Conservation (phyloP, 2,329 filamentous ascomycete species). For the Colletotrichum musicola region DNA sequence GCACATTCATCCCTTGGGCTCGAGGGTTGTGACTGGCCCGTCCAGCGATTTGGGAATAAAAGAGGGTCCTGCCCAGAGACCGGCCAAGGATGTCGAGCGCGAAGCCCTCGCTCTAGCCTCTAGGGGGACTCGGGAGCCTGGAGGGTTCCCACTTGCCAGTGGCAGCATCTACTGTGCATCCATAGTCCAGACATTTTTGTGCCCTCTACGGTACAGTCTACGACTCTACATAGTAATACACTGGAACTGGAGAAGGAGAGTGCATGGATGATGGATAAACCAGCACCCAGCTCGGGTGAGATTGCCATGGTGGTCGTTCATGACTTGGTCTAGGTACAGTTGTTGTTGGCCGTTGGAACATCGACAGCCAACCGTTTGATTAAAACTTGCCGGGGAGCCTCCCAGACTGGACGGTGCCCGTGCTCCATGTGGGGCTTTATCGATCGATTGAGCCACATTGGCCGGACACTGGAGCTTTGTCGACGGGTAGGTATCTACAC, state of each 20-base stretch:
- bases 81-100: slow-evolving; percentile 21
- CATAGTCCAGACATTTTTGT: too few relatives aligned
- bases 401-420: slow-evolving; percentile 31
- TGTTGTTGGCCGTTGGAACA: slow-evolving; percentile 19
- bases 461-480: neutral
- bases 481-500: too few relatives aligned
- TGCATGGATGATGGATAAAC: neutral
- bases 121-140: neutral
- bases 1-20: slow-evolving; percentile 24
- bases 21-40: slow-evolving; percentile 26
- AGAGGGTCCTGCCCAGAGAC: slow-evolving; percentile 31
- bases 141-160: slow-evolving; percentile 5
- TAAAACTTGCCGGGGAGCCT: slow-evolving; percentile 26
- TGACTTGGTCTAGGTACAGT: neutral
- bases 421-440: slow-evolving; percentile 18
- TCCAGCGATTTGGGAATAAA: slow-evolving; percentile 37
- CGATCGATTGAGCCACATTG: slow-evolving; percentile 33
- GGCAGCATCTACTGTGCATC: slow-evolving; percentile 14
- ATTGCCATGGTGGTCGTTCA: too few relatives aligned
- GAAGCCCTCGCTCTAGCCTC: slow-evolving; percentile 1
- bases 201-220: too few relatives aligned
- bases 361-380: slow-evolving; percentile 35
- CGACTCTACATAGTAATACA: neutral
- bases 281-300: too few relatives aligned
- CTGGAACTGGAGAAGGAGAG: slow-evolving; percentile 4